Base-by-base conservation (phyloP, 2,329 filamentous ascomycete genomes). In the Trichoderma polysporum region DNA sequence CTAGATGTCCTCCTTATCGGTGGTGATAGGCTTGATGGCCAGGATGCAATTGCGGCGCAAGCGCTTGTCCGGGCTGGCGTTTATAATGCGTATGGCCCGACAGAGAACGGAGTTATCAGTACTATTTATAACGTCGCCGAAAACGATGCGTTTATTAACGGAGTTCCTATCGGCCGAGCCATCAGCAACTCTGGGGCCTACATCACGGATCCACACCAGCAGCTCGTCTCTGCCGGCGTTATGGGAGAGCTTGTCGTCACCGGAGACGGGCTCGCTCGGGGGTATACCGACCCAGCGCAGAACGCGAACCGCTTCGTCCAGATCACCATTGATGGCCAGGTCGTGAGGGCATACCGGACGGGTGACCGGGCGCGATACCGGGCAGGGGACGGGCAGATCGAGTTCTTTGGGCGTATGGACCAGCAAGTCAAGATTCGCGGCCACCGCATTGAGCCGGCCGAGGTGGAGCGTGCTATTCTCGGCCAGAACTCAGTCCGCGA, bases 371-470 rank as follows among this genome's bases (percentile, higher is more conserved):
- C 54, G 8, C 57, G 66, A n/a, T 60, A 54, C 13, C 60, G 68
- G 15, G 52, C 62, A 15, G 29, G 15, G 4, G 60, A 67, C 37
- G 62, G 67, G 17, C 29, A 60, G 17, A 49, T 70, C 2, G 65
- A 68, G 31, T 69, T 69, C 22, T 47, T 70, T 27, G 64, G 67
- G 2, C 35, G 35, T 39, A 39, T 10, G 54, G 69, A 25, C 61
- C 62, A 17, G 64, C 74, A 76, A 27, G 65, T 75, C 59, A 77
- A 77, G 63, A 69, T 78, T 9, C 70, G 75, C 19, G 75, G 76
- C 10, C 71, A 77, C 9, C 73, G 76, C 2, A 59, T 77, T 29
- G 76, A 78, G 61, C 61, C 73, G 1, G 71, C 65, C 0, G 75
- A 77, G 37, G 71, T 77, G 2, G 75, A 77, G 17, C 68, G 71